Percentiles rank a stretch among this genome's conserved stretches.
Evolutionary conservation across 2,329 filamentous ascomycete genomes (phyloP).

Genomic region (Paraphoma chrysanthemicola): DNA sequence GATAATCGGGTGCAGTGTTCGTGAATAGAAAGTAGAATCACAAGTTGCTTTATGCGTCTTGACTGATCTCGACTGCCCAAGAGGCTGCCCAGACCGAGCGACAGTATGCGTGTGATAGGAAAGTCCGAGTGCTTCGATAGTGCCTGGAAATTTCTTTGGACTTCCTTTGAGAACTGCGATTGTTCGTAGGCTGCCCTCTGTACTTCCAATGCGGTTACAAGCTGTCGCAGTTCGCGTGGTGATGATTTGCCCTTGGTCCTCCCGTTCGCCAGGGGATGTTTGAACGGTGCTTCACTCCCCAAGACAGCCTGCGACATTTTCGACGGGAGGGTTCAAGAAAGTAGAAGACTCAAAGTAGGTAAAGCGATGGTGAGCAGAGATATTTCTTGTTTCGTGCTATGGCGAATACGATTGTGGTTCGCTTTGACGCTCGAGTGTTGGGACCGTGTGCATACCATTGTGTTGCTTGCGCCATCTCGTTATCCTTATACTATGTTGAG

Average conservation of each 20-base stretch:
- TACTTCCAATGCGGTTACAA: slow-evolving; percentile 8
- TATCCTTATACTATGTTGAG: not conserved
- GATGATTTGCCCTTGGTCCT: slow-evolving; percentile 9
- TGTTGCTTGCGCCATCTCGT: too few relatives aligned
- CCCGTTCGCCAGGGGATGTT: not conserved
- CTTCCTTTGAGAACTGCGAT: slow-evolving; percentile 17
- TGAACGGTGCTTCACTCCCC: not conserved
- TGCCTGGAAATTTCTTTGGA: slow-evolving; percentile 11
- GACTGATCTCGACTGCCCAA: slow-evolving; percentile 23
- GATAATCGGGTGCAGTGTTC: slow-evolving; percentile 9
- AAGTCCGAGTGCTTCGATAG: slow-evolving; percentile 6
- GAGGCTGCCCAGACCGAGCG: slow-evolving; percentile 28
- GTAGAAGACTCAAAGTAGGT: too few relatives aligned
- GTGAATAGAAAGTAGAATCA: slow-evolving; percentile 31
- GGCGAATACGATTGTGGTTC: too few relatives aligned
- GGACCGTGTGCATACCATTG: too few relatives aligned
- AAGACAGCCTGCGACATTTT: not conserved
- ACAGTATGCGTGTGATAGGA: slow-evolving; percentile 23
- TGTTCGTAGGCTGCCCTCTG: slow-evolving; percentile 12
- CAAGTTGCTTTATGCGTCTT: slow-evolving; percentile 36
- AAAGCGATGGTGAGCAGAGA: too few relatives aligned
- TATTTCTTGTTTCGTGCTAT: too few relatives aligned
- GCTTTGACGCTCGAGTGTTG: too few relatives aligned
- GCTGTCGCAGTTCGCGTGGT: slow-evolving; percentile 11
- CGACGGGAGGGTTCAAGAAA: too few relatives aligned